These are phyloP conservation scores for Blumeriella jaapii DNA, from an alignment of 2,329 filamentous ascomycete genomes.

Conservation along the genomic window DNA sequence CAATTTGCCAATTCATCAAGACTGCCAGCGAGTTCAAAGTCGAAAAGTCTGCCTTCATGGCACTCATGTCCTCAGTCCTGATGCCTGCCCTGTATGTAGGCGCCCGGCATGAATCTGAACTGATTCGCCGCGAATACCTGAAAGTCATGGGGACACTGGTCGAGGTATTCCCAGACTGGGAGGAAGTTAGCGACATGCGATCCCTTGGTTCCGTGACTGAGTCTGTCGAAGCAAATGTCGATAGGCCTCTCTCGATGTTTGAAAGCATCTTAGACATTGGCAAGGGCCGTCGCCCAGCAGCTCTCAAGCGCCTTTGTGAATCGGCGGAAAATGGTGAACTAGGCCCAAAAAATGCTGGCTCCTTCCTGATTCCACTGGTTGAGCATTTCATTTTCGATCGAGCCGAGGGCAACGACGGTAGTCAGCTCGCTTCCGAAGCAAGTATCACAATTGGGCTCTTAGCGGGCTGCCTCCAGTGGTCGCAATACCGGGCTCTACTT, in stretches of 20 bases:
- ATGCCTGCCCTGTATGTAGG: constrained; percentile 68
- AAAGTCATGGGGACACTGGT: constrained; percentile 71
- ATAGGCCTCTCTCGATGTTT: constrained; percentile 62
- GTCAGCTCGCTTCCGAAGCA: constrained; percentile 77
- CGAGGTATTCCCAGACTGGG: constrained; percentile 56
- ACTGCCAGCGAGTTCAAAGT: constrained; percentile 37
- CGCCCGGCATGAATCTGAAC: constrained; percentile 66
- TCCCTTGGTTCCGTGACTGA: constrained; percentile 45
- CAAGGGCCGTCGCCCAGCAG: constrained; percentile 72
- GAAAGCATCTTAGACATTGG: constrained; percentile 86
- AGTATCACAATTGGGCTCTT: constrained; percentile 69
- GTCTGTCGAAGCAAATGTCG: constrained; percentile 38
- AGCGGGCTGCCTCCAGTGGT: constrained; percentile 73
- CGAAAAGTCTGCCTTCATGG: constrained; percentile 38
- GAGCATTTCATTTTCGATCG: constrained; percentile 91
- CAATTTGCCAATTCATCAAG: constrained; percentile 67
- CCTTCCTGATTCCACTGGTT: constrained; percentile 81
- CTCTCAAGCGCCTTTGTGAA: constrained; percentile 63
- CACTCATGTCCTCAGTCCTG: constrained; percentile 52
- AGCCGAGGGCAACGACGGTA: constrained; percentile 60
- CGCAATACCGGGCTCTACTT: constrained; percentile 75
- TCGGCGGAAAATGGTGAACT: constrained; percentile 55
- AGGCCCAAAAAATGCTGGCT: constrained; percentile 65
- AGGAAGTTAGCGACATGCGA: constrained; percentile 61
- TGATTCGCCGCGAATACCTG: constrained; percentile 73